Percentiles rank a stretch among this genome's conserved stretches.
Conservation (phyloP, 768 basidiomycete species). For the Boletus sp. region DNA sequence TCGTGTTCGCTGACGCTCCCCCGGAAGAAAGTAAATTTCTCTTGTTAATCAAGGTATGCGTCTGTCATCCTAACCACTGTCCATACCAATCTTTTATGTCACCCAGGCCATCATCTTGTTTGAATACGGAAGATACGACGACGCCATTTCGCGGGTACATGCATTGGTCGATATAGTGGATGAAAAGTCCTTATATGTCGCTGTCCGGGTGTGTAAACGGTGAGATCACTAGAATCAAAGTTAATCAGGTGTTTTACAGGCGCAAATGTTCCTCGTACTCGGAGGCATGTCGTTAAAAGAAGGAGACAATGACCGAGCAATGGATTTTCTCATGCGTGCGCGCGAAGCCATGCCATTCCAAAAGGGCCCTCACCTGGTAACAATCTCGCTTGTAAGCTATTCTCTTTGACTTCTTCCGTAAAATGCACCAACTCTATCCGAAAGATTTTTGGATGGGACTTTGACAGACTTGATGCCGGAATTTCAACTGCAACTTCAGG, state of each 20-base stretch:
- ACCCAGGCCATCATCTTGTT: slow-evolving; percentile 5
- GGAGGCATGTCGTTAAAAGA: not conserved
- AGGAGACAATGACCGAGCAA: not conserved
- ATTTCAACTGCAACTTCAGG: not conserved
- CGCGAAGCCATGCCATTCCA: not conserved
- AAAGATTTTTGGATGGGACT: slow-evolving; percentile 15
- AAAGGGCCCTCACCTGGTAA: not conserved
- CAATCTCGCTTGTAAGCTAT: slow-evolving; percentile 8
- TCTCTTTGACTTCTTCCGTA: rapidly evolving
- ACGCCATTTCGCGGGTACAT: slow-evolving; percentile 5
- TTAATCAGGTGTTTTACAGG: not conserved
- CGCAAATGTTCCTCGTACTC: slow-evolving; percentile 1
- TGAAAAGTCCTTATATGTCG: not conserved
- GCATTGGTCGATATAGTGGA: not conserved
- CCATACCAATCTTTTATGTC: not conserved
- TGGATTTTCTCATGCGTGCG: not conserved
- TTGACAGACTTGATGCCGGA: not conserved
- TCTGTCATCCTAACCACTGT: rapidly evolving
- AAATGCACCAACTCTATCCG: not conserved
- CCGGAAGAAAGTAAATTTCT: slow-evolving; percentile 4
- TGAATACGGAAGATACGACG: slow-evolving; percentile 2
- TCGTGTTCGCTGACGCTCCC: not conserved
- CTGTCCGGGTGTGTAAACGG: not conserved
- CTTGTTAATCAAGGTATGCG: slow-evolving; percentile 9
- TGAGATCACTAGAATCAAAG: no score